Base-by-base conservation (phyloP, 768 basidiomycete species). In the Leccinum longicurvipes region DNA sequence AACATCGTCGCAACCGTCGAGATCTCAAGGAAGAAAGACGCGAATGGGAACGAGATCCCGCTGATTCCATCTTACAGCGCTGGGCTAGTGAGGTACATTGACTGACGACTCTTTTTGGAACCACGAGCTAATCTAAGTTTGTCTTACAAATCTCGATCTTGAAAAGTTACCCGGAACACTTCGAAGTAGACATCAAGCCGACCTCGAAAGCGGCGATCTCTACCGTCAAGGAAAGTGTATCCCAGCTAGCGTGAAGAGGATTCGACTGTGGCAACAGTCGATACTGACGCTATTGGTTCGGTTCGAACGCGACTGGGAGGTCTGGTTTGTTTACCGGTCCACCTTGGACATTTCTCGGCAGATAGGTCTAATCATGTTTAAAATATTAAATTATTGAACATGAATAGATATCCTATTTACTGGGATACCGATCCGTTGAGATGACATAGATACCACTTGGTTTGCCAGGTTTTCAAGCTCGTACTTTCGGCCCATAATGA, bases 131-230 rank as follows among this genome's bases (percentile, higher is more conserved):
- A 45, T 46, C 6, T 27, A n/a, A 28, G 7, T 19, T 41, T 24
- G 8, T 31, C 21, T 27, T 32, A 5, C 9, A 12, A 23, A 23
- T 36, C 44, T 15, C 15, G 17, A 12, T 19, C 27, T 24, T 14
- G 7, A 47, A 50, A 45, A 63, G 58, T 15, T 63, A 23, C 24
- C 62, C 62, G 11, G 29, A 41, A 25, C 27, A 17, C 15, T 63
- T 63, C 19, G 50, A 59, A 1, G 53, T 62, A 7, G 54, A 53
- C 28, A 51, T 62, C 29, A 48, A 49, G 39, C 61, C 61, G 11
- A 9, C 39, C 8, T 63, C 62, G 14, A 50, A 60, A 19, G 34
- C 36, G 21, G 49, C 46, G 27, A 48, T 63, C n/a, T 45, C 52
- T 6, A 24, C 17, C 5, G 54, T 63, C 47, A 56, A 63, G 51